phyloP scores from a whole-genome alignment of 352 stramenopile species.

The Globisporangium takayamanum region DNA sequence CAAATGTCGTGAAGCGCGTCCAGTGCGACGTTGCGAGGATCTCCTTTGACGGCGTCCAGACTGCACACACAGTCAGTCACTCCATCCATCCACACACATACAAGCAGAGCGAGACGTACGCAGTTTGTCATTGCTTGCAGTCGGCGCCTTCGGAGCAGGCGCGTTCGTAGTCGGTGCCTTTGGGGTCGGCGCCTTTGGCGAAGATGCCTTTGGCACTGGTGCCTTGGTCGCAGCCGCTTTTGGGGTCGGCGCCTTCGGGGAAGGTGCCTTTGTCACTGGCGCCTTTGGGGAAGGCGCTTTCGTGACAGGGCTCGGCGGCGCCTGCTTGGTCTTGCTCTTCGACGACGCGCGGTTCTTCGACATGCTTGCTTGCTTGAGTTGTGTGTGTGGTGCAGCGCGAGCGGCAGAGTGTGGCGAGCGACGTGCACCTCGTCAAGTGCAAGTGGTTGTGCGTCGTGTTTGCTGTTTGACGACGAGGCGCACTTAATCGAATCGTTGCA shows the following conservation, averaged over 20 bases:
- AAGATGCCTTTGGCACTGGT: not conserved
- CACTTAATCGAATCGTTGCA: too few species aligned
- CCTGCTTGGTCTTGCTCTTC: slow-evolving; percentile 3
- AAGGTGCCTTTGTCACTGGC: not conserved
- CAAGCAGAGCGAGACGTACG: not conserved
- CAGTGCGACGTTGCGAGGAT: slow-evolving; percentile 52
- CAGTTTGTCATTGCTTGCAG: not conserved
- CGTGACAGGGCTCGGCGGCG: not conserved
- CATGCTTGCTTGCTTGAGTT: not conserved
- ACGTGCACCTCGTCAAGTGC: too few species aligned
- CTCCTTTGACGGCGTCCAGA: slow-evolving; percentile 46
- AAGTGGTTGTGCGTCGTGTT: too few species aligned
- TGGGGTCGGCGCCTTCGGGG: not conserved
- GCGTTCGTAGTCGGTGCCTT: not conserved
- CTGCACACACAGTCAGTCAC: slow-evolving; percentile 17
- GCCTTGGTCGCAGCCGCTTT: not conserved
- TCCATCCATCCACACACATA: slow-evolving; percentile 3
- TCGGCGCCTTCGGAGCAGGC: not conserved
- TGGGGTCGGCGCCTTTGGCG: not conserved
- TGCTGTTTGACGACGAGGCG: too few species aligned
- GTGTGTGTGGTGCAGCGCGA: not conserved
- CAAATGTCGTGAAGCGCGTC: slow-evolving; percentile 56
- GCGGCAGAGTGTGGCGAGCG: too few species aligned
- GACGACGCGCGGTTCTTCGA: slow-evolving; percentile 1
- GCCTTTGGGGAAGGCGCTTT: not conserved